phyloP scores from a whole-genome alignment of 148 eudicot species.

The Cornus florida region DNA sequence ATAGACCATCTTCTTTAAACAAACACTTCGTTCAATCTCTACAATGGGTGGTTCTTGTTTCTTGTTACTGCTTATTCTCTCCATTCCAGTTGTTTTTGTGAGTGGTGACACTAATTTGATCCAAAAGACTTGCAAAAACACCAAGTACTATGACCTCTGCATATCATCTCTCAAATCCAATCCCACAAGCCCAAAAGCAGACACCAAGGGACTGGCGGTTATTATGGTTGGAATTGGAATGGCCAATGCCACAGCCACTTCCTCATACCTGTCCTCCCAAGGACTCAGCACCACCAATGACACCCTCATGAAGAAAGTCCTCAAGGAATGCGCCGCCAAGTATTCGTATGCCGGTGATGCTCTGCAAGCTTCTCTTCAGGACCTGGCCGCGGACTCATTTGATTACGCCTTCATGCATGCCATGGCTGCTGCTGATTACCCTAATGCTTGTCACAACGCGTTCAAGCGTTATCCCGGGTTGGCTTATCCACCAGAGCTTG shows the following conservation, averaged over 20 bases:
- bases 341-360: slow-evolving; percentile 53
- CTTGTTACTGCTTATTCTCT: slow-evolving; percentile 4
- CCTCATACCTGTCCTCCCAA: slow-evolving; percentile 54
- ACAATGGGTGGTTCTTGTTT: slow-evolving; percentile 9
- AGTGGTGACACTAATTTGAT: slow-evolving; percentile 44
- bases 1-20: neutral
- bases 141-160: slow-evolving; percentile 66
- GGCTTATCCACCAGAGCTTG: slow-evolving; percentile 59
- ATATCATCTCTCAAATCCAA: slow-evolving; percentile 61
- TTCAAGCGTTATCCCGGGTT: slow-evolving; percentile 46
- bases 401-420: slow-evolving; percentile 77
- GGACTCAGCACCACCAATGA: slow-evolving; percentile 15
- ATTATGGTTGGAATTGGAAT: slow-evolving; percentile 62
- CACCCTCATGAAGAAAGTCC: slow-evolving; percentile 37
- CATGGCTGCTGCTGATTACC: slow-evolving; percentile 64
- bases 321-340: slow-evolving; percentile 57
- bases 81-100: slow-evolving; percentile 12
- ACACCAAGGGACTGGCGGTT: slow-evolving; percentile 63
- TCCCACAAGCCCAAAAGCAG: slow-evolving; percentile 52
- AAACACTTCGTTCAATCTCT: neutral
- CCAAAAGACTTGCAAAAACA: slow-evolving; percentile 64
- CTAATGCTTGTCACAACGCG: slow-evolving; percentile 63
- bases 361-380: slow-evolving; percentile 45
- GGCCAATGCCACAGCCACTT: slow-evolving; percentile 55
- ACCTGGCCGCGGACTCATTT: slow-evolving; percentile 41